These are phyloP conservation scores for Stellera chamaejasme DNA, from an alignment of 345 rosid genomes.

Conservation along the genomic window DNA sequence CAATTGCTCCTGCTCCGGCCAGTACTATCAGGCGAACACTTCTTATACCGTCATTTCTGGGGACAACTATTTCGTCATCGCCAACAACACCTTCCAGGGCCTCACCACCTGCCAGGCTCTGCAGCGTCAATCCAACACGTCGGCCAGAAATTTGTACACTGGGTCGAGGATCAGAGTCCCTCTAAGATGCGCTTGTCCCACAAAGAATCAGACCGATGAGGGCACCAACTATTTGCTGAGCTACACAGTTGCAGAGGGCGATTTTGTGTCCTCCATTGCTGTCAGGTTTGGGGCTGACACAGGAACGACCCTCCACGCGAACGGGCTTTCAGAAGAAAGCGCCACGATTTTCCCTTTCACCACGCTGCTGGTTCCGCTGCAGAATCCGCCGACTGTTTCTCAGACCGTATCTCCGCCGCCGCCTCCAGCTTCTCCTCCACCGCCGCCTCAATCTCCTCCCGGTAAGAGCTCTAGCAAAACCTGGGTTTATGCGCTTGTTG, in stretches of 20 bases:
- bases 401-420: slow-evolving; percentile 24
- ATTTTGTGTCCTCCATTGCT: slow-evolving; percentile 21
- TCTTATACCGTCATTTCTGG: slow-evolving; percentile 28
- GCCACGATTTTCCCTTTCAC: slow-evolving; percentile 33
- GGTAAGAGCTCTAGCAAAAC: slow-evolving; percentile 24
- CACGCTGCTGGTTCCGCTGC: slow-evolving; percentile 44
- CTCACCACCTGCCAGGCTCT: slow-evolving; percentile 80
- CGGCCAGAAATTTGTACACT: slow-evolving; percentile 11
- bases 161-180: slow-evolving; percentile 43
- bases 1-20: slow-evolving; percentile 60
- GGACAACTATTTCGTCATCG: slow-evolving; percentile 24
- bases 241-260: slow-evolving; percentile 28
- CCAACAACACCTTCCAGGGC: slow-evolving; percentile 57
- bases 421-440: slow-evolving; percentile 22
- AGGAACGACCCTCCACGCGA: slow-evolving; percentile 30
- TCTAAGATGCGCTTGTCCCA: slow-evolving; percentile 62
- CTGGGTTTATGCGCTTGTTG: slow-evolving; percentile 52
- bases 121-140: slow-evolving; percentile 22
- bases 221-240: slow-evolving; percentile 36
- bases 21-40: slow-evolving; percentile 42
- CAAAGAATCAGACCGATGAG: slow-evolving; percentile 30
- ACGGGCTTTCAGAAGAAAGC: slow-evolving; percentile 22
- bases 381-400: slow-evolving; percentile 23
- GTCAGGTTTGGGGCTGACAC: slow-evolving; percentile 29
- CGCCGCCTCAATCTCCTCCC: slow-evolving; percentile 20